A percentile compares a stretch with the other conserved stretches of the same genome.
Evolutionary conservation across 495 filamentous ascomycete genomes (phyloP).

Genomic region (Hamigera avellanea): DNA sequence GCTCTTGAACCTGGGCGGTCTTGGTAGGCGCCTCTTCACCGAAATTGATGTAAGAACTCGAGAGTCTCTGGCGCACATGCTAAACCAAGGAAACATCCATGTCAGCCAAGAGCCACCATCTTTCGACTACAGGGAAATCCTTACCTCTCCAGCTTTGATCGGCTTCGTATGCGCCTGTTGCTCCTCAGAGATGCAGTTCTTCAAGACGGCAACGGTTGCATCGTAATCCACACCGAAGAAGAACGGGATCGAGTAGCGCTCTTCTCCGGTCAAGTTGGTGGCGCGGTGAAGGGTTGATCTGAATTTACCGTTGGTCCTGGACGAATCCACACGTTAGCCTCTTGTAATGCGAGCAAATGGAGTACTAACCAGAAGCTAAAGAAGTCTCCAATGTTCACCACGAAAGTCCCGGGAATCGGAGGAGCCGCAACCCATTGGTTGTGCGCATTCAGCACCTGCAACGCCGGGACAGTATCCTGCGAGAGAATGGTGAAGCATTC

Average conservation of each 20-base stretch:
- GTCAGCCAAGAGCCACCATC: too few species aligned
- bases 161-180: slow-evolving; percentile 7
- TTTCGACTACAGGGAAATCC: slow-evolving; percentile 2
- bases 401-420: slow-evolving; percentile 30
- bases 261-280: slow-evolving; percentile 29
- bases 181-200: slow-evolving; percentile 7
- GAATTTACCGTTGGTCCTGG: slow-evolving; percentile 30
- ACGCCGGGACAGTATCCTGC: slow-evolving; percentile 24
- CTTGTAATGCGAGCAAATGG: neutral
- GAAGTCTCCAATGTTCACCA: slow-evolving; percentile 41
- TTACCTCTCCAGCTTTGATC: slow-evolving; percentile 17
- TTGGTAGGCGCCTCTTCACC: too few species aligned
- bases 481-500: slow-evolving; percentile 36
- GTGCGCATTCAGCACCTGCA: slow-evolving; percentile 31
- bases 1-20: too few species aligned
- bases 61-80: too few species aligned
- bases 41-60: too few species aligned
- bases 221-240: slow-evolving; percentile 31
- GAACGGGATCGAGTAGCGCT: slow-evolving; percentile 38
- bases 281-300: slow-evolving; percentile 39
- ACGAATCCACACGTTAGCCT: neutral
- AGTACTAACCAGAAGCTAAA: slow-evolving; percentile 27
- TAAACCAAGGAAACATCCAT: too few species aligned
- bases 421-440: slow-evolving; percentile 32
- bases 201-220: slow-evolving; percentile 13